These are phyloP conservation scores for Dictyostelium citrinum DNA, from an alignment of 78 protist species.

Conservation along the genomic window DNA sequence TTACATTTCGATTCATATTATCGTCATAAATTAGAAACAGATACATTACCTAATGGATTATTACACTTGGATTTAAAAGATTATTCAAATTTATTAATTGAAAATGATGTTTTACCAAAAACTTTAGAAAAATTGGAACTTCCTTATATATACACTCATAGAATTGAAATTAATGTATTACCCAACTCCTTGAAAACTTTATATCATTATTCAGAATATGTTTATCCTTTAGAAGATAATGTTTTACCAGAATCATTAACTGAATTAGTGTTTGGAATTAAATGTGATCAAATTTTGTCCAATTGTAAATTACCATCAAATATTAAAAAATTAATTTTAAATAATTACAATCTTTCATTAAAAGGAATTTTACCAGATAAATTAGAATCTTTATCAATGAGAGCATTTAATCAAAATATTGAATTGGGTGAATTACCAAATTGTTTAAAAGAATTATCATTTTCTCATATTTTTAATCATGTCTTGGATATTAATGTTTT, in stretches of 20 bases:
- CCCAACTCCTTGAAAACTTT: neutral
- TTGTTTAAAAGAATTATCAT: neutral
- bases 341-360: neutral
- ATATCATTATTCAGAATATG: neutral
- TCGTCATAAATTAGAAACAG: neutral
- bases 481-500: neutral
- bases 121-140: neutral
- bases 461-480: neutral
- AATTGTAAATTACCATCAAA: neutral
- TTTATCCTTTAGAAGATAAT: neutral
- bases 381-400: neutral
- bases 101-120: neutral
- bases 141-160: neutral
- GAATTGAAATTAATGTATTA: neutral
- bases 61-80: neutral
- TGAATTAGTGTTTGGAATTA: neutral
- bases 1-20: neutral
- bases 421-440: neutral
- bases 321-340: too few relatives aligned
- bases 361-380: neutral
- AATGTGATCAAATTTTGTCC: too few relatives aligned
- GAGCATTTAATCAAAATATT: neutral
- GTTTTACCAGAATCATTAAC: neutral
- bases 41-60: neutral
- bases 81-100: neutral